Conservation (phyloP, 257 asterid genomes). For the Solanum sejunctum region DNA sequence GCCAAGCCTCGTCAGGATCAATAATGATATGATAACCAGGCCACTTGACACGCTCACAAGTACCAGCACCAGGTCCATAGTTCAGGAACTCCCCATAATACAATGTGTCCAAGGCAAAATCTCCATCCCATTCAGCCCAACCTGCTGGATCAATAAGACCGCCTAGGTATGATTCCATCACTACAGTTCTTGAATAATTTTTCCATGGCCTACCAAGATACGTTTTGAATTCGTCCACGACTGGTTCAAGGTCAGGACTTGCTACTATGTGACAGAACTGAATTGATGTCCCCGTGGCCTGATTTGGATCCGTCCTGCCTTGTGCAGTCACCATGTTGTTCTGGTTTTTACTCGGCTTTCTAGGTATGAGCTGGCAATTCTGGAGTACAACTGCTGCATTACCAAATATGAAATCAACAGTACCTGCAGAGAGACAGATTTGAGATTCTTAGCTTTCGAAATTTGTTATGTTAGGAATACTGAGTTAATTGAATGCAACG, state of each 20-base stretch:
- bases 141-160: slow-evolving; percentile 38
- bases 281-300: slow-evolving; percentile 46
- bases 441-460: background rate
- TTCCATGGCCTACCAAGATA: slow-evolving; percentile 61
- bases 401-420: slow-evolving; percentile 53
- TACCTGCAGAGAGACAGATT: background rate
- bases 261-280: slow-evolving; percentile 28
- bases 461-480: background rate
- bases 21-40: slow-evolving; percentile 28
- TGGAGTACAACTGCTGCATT: slow-evolving; percentile 49
- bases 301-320: slow-evolving; percentile 47
- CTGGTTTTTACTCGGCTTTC: slow-evolving; percentile 27
- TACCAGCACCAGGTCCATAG: slow-evolving; percentile 43
- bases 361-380: slow-evolving; percentile 22
- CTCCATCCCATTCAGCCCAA: slow-evolving; percentile 40
- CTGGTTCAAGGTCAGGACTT: slow-evolving; percentile 24
- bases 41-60: slow-evolving; percentile 35
- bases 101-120: slow-evolving; percentile 29
- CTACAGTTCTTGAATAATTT: slow-evolving; percentile 39
- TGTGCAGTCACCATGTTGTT: slow-evolving; percentile 57
- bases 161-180: slow-evolving; percentile 32
- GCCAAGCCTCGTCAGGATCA: slow-evolving; percentile 15
- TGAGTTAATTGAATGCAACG: background rate
- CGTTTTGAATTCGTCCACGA: slow-evolving; percentile 11
- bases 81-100: slow-evolving; percentile 46